Conservation (phyloP, 2,329 filamentous ascomycete genomes). For the Neonectria ditissima region DNA sequence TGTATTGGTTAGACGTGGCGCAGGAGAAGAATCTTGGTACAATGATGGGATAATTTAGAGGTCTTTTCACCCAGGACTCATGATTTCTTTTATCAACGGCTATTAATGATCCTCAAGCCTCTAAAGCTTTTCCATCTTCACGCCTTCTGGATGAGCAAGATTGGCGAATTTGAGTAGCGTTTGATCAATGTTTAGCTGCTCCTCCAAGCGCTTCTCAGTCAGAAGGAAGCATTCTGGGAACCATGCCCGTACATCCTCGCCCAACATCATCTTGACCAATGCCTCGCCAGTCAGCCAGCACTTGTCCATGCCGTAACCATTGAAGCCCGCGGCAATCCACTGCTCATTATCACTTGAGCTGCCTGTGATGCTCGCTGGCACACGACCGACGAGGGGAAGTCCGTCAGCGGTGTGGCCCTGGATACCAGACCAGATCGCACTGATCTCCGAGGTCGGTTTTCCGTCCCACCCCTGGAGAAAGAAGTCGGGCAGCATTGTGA, state of each 20-base stretch:
- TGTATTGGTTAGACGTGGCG: constrained; percentile 37
- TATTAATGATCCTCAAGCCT: background rate
- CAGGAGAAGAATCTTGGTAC: constrained; percentile 34
- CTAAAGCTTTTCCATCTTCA: constrained; percentile 13
- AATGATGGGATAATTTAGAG: constrained; percentile 29
- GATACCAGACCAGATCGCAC: constrained; percentile 60
- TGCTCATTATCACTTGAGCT: constrained; percentile 48
- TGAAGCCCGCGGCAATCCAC: constrained; percentile 62
- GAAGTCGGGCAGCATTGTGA: constrained; percentile 53
- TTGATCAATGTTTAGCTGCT: constrained; percentile 11
- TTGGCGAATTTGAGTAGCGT: constrained; percentile 22
- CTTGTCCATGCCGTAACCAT: constrained; percentile 63
- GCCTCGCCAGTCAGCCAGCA: constrained; percentile 62
- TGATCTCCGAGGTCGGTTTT: constrained; percentile 43
- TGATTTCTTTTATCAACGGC: no score
- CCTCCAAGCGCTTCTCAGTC: constrained; percentile 20
- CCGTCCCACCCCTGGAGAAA: constrained; percentile 51
- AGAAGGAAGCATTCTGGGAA: constrained; percentile 31
- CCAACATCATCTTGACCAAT: constrained; percentile 42
- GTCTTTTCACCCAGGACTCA: no score
- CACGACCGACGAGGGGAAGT: constrained; percentile 59
- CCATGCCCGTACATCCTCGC: constrained; percentile 39
- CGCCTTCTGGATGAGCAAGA: constrained; percentile 3
- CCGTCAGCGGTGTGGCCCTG: constrained; percentile 59
- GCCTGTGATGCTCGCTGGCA: constrained; percentile 48